Conservation (phyloP, 169 alveolate genomes). For the Cryptosporidium viatorum region DNA sequence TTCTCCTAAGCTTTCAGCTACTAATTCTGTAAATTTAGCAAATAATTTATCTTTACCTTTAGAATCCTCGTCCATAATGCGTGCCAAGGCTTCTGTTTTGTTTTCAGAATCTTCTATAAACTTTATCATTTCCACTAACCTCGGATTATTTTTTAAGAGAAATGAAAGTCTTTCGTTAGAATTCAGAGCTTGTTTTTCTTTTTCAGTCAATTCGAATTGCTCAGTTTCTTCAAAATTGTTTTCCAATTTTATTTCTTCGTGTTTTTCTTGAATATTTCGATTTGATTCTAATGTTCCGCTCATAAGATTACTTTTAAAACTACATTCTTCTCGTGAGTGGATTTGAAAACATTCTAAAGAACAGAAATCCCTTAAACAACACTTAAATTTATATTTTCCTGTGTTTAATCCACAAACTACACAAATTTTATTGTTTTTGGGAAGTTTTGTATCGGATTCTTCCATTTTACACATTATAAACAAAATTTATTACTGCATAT, state of each 20-base stretch:
- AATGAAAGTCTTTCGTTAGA: neutral
- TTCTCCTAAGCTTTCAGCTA: slow-evolving; percentile 20
- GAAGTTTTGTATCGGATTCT: neutral
- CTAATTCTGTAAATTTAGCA: slow-evolving; percentile 1
- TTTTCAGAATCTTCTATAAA: neutral
- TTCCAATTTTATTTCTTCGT: neutral
- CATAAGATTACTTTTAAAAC: neutral
- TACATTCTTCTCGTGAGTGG: slow-evolving; percentile 13
- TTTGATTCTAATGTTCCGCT: neutral
- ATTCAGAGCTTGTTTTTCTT: slow-evolving; percentile 1
- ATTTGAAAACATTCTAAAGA: neutral
- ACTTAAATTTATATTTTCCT: slow-evolving; percentile 22
- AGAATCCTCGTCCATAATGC: slow-evolving; percentile 5
- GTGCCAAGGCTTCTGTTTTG: slow-evolving; percentile 20
- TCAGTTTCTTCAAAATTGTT: slow-evolving; percentile 2
- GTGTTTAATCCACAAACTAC: neutral
- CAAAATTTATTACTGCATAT: neutral
- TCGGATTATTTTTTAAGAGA: neutral
- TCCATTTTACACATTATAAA: neutral
- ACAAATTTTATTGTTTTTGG: neutral
- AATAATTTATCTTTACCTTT: neutral
- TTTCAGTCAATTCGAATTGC: slow-evolving; percentile 11
- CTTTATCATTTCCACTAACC: slow-evolving; percentile 16
- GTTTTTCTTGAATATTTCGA: neutral
- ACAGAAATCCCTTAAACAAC: slow-evolving; percentile 22